Conservation (phyloP, 805 yeast genomes). For the Starmerella khaoyaiensis region DNA sequence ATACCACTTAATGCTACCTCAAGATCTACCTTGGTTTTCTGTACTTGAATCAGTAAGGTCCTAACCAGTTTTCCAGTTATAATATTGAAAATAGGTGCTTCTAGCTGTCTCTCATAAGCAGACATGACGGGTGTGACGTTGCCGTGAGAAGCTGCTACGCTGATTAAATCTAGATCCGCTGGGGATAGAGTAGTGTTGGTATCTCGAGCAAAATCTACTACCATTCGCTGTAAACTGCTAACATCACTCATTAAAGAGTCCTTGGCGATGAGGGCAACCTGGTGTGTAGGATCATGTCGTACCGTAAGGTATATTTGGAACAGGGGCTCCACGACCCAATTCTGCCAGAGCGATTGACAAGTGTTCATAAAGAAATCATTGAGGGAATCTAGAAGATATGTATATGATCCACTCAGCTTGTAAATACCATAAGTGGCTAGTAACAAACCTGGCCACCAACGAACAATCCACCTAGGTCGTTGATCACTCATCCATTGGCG, state of each 20-base stretch:
- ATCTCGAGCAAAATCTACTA: constrained; percentile 50
- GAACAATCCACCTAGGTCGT: constrained; percentile 25
- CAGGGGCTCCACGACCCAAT: constrained; percentile 76
- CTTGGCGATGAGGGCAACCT: constrained; percentile 65
- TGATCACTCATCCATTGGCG: neutral
- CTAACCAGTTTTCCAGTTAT: constrained; percentile 61
- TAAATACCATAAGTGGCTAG: constrained; percentile 28
- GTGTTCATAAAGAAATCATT: constrained; percentile 52
- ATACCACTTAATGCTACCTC: constrained; percentile 81
- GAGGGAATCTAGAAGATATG: constrained; percentile 44
- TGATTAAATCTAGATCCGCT: constrained; percentile 12
- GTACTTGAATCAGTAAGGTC: constrained; percentile 78
- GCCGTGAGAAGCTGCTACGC: constrained; percentile 42
- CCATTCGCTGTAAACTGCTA: constrained; percentile 77
- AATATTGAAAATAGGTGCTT: constrained; percentile 50
- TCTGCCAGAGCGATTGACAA: constrained; percentile 48
- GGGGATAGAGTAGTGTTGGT: constrained; percentile 11
- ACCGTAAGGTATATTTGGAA: constrained; percentile 61
- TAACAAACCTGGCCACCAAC: constrained; percentile 56
- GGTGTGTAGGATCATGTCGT: constrained; percentile 65
- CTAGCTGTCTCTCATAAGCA: constrained; percentile 64
- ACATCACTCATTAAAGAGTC: constrained; percentile 68
- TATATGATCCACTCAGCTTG: constrained; percentile 37
- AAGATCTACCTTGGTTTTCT: constrained; percentile 91
- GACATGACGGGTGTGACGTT: constrained; percentile 69